A percentile compares a stretch with the other conserved stretches of the same genome.
Conservation (phyloP, 1,284 basidiomycete species). For the Phlebopus sp. region DNA sequence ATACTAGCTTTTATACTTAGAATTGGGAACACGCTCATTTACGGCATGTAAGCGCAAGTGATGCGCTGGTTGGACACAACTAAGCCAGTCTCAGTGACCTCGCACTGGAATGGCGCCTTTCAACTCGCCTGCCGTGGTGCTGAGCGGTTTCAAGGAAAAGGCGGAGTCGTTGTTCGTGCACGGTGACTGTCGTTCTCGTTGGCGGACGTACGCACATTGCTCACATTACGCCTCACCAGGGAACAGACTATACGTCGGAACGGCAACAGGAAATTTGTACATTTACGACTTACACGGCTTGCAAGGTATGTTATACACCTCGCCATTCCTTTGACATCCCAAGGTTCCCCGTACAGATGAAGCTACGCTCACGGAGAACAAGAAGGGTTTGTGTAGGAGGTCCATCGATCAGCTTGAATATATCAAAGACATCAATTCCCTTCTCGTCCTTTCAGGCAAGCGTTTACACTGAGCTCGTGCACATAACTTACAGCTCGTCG, state of each 20-base stretch:
- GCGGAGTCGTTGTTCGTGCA: conserved; percentile 41
- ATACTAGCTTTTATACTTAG: no score
- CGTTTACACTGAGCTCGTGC: conserved; percentile 19
- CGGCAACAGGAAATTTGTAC: conserved; percentile 66
- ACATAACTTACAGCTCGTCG: no score
- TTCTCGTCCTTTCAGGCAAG: conserved; percentile 79
- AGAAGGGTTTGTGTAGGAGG: conserved; percentile 61
- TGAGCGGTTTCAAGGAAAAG: conserved; percentile 47
- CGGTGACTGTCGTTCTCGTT: conserved; percentile 31
- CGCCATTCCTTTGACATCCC: not conserved
- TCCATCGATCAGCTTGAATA: conserved; percentile 86
- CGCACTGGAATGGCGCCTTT: conserved; percentile 45
- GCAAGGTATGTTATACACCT: conserved; percentile 28
- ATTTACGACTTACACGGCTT: conserved; percentile 54
- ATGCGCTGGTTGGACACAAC: not conserved
- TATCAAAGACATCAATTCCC: conserved; percentile 77
- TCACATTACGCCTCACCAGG: conserved; percentile 41
- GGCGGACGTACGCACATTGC: conserved; percentile 16
- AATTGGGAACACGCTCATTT: no score
- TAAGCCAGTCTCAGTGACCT: not conserved
- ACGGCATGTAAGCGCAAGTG: no score
- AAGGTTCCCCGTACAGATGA: conserved; percentile 29
- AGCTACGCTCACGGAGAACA: conserved; percentile 59
- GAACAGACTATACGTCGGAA: conserved; percentile 76
- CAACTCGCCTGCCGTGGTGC: conserved; percentile 34